Conservation (phyloP, 176 grass and related monocot species). For the Carex scoparia region DNA sequence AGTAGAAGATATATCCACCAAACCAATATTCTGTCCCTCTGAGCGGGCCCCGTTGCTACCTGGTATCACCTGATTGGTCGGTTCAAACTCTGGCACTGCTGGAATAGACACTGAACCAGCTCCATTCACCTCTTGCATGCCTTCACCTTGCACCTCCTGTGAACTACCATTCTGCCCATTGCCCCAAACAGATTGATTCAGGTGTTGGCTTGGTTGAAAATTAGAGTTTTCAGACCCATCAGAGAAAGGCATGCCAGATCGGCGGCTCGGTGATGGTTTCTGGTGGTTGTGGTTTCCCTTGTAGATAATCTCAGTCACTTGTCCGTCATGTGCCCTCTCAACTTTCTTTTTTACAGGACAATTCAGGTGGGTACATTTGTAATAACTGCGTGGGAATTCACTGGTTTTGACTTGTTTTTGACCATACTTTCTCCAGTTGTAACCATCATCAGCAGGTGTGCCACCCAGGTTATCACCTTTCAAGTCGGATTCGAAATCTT, state of each 20-base stretch:
- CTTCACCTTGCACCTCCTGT: constrained; percentile 42
- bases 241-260: constrained; percentile 8
- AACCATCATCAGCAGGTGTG: constrained; percentile 48
- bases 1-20: constrained; percentile 53
- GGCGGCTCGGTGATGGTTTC: constrained; percentile 31
- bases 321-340: constrained; percentile 54
- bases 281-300: constrained; percentile 69
- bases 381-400: constrained; percentile 66
- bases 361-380: constrained; percentile 62
- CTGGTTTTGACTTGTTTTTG: constrained; percentile 70
- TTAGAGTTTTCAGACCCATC: constrained; percentile 24
- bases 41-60: constrained; percentile 28
- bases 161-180: constrained; percentile 23
- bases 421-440: constrained; percentile 96
- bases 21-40: constrained; percentile 8
- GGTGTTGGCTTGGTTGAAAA: constrained; percentile 23
- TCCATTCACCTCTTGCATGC: constrained; percentile 31
- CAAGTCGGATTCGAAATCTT: constrained; percentile 32
- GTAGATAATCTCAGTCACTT: constrained; percentile 82
- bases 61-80: constrained; percentile 41
- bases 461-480: constrained; percentile 35
- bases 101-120: constrained; percentile 8
- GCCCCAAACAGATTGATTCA: constrained; percentile 32
- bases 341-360: constrained; percentile 82
- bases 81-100: constrained; percentile 26